Evolutionary conservation across 768 basidiomycete species (phyloP), one percentile per base, ranked within the genome.

Genomic region (Lentinula boryana): DNA sequence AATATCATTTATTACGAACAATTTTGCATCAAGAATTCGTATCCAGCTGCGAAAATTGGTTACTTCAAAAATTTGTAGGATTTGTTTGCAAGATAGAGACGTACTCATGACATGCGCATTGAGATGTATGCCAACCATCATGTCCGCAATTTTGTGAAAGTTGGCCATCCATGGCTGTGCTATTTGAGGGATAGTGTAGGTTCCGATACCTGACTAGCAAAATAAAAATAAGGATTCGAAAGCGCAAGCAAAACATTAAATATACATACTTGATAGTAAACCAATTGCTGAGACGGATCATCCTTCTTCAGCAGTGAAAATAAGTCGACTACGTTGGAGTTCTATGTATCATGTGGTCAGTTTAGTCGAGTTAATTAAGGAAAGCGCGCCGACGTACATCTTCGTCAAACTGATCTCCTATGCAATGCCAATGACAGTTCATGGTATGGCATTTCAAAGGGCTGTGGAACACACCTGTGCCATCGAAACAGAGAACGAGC

Each of bases 21-120:
- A 57, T 84, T 83, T 63, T 85, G 76, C 84, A 85, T 85, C 46
- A 86, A 67, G 66, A 85, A 86, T 62, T 81, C 80, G 58, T 86
- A 86, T 4, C 84, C 85, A 10, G 74, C 84, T 62, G 23, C 7
- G 27, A 82, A 35, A 10, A 44, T 12, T 56, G 9, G 1, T 40
- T 43, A 23, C 8, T 7, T 16, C 7, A 23, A 32, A n/a, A 23
- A 35, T 23, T 2, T 56, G 31, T 9, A 32, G n/a, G 3, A 27
- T 16, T 12, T 1, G 40, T 27, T 27, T 2, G 10, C 13, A 52
- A 16, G 3, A 44, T 8, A 21, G n/a, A 23, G 12, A 63, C 80
- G 0, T 40, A 81, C 81, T 76, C 79, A 82, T 84, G 32, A 85
- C 80, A 66, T 85, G 84, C 2, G 78, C 77, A 54, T 81, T 67